Evolutionary conservation across 768 basidiomycete genomes (phyloP).

Genomic region (Termitomyces sp.): DNA sequence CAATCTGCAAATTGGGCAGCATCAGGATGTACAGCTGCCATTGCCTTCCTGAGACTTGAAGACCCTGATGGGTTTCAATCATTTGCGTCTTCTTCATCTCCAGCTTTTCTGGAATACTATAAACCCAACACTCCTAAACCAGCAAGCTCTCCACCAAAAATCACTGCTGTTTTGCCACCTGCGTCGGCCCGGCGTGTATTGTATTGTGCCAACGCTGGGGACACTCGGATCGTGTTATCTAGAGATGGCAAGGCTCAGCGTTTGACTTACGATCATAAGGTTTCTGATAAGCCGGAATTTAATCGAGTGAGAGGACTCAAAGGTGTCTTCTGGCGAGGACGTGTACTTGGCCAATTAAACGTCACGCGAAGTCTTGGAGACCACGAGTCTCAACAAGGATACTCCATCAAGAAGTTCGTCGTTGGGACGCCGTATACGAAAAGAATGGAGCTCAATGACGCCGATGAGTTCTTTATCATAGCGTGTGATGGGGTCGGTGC

Average conservation of each 20-base stretch:
- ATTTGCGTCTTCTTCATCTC: not conserved
- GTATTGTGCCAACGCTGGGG: conserved; percentile 13
- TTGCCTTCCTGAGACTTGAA: conserved; percentile 14
- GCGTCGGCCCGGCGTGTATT: conserved; percentile 7
- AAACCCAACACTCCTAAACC: conserved; percentile 1
- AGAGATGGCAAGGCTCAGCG: conserved; percentile 10
- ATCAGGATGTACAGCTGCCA: conserved; percentile 14
- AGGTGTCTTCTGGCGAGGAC: conserved; percentile 14
- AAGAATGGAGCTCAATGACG: conserved; percentile 2
- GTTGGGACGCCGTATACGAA: conserved; percentile 9
- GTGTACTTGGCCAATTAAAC: conserved; percentile 14
- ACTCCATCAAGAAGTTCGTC: conserved; percentile 13
- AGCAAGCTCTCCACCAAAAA: not conserved
- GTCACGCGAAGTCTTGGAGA: conserved; percentile 14
- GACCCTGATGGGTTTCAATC: conserved; percentile 8
- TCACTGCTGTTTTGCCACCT: conserved; percentile 2
- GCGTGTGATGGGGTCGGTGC: conserved; percentile 14
- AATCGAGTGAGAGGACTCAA: conserved; percentile 11
- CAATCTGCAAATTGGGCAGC: conserved; percentile 13
- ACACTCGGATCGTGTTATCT: conserved; percentile 11
- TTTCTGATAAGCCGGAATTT: conserved; percentile 7
- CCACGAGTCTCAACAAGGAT: conserved; percentile 15
- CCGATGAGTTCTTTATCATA: conserved; percentile 12
- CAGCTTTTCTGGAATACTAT: conserved; percentile 3
- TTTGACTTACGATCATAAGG: conserved; percentile 15